These are phyloP conservation scores for Alloteropsis angusta DNA, from an alignment of 202 grass and related monocot genomes.

Conservation along the genomic window DNA sequence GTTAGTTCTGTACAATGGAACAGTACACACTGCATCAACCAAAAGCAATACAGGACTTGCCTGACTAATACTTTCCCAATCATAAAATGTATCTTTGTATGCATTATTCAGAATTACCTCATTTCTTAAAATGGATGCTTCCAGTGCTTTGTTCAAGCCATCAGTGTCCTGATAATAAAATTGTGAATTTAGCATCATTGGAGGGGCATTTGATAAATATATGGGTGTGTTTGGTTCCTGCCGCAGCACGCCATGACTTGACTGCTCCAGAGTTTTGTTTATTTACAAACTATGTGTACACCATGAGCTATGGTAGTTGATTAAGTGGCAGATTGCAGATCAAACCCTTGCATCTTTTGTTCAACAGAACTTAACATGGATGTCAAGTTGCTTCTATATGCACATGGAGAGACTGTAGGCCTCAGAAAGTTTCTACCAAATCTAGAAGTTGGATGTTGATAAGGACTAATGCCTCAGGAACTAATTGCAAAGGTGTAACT, in stretches of 20 bases:
- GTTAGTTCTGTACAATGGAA: conserved; percentile 13
- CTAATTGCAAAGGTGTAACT: background rate
- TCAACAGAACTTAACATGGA: background rate
- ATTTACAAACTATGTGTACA: background rate
- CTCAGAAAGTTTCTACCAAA: conserved; percentile 3
- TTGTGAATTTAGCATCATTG: conserved; percentile 37
- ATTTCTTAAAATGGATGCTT: conserved; percentile 77
- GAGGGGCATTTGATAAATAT: background rate
- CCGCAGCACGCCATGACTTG: background rate
- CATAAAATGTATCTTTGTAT: background rate
- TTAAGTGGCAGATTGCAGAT: background rate
- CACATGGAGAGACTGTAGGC: background rate
- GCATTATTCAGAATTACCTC: conserved; percentile 46
- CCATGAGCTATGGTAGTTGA: background rate
- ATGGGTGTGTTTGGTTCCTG: too few species aligned
- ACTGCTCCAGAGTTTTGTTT: background rate
- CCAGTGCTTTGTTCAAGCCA: conserved; percentile 69
- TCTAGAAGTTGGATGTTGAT: background rate
- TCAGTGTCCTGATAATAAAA: conserved; percentile 66
- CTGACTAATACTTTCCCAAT: conserved; percentile 1
- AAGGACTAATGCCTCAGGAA: conserved; percentile 3
- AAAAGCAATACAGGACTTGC: conserved; percentile 14
- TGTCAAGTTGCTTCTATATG: background rate
- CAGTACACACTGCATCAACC: conserved; percentile 2
- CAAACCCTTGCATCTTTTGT: background rate